Conservation (phyloP, 2,329 filamentous ascomycete species). For the Fusarium fracticaudum region DNA sequence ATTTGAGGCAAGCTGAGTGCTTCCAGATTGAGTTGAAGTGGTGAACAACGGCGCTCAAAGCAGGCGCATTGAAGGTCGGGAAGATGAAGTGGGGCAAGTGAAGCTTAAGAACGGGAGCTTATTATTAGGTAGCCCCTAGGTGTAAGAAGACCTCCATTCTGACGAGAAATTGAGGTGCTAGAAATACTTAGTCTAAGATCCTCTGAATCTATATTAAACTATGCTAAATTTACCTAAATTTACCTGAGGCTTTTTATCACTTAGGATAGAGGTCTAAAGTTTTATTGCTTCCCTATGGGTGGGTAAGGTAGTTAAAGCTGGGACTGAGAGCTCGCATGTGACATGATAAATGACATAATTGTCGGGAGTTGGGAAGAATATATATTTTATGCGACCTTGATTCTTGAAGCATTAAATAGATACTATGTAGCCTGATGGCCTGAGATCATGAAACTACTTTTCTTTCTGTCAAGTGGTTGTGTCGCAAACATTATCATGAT, state of each 20-base stretch:
- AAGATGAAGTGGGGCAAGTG: constrained; percentile 18
- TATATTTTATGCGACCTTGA: no score
- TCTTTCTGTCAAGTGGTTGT: no score
- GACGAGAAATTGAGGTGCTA: no score
- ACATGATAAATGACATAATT: constrained; percentile 19
- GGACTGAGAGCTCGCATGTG: not conserved
- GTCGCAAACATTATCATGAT: not conserved
- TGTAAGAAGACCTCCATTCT: no score
- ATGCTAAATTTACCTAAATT: no score
- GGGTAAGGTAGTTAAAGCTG: not conserved
- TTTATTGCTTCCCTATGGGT: no score
- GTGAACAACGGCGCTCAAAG: not conserved
- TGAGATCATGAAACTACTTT: not conserved
- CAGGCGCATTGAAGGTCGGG: not conserved
- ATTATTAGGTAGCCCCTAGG: no score
- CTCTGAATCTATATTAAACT: no score
- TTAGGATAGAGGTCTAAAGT: no score
- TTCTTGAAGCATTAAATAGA: not conserved
- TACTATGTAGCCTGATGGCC: not conserved
- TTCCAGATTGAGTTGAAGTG: not conserved
- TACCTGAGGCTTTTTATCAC: no score
- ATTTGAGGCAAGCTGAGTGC: not conserved
- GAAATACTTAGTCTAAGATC: no score
- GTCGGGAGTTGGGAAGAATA: not conserved
- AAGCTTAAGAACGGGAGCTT: not conserved